phyloP scores from a whole-genome alignment of 129 eudicot genomes.

The Scalesia atractyloides region DNA sequence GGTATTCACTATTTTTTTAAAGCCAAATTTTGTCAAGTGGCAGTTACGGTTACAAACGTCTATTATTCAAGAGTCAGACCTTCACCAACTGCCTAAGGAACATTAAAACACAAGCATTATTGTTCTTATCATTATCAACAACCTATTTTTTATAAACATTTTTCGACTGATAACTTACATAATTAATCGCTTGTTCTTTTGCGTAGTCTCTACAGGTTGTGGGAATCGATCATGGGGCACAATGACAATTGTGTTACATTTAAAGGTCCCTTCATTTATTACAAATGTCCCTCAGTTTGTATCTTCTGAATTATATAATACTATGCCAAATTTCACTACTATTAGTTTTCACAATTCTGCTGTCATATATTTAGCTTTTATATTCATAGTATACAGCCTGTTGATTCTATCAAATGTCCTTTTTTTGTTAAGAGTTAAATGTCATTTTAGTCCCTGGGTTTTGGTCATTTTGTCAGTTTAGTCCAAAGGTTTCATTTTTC shows the following conservation, averaged over 20 bases:
- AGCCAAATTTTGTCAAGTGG: conserved; percentile 12
- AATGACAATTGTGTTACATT: conserved; percentile 20
- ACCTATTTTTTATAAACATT: conserved; percentile 21
- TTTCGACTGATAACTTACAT: conserved; percentile 19
- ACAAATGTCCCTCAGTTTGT: conserved; percentile 17
- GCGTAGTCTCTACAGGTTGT: conserved; percentile 24
- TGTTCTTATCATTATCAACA: conserved; percentile 39
- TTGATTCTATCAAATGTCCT: conserved; percentile 9
- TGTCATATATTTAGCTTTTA: conserved; percentile 5
- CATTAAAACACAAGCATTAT: conserved; percentile 19
- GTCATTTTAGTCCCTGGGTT: no score
- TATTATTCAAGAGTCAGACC: conserved; percentile 10
- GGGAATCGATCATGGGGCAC: conserved; percentile 34
- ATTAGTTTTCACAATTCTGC: neutral
- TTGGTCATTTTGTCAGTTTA: no score
- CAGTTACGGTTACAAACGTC: conserved; percentile 21
- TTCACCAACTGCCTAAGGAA: conserved; percentile 5
- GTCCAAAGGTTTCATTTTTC: no score
- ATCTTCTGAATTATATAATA: neutral
- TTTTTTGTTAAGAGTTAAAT: neutral
- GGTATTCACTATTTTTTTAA: conserved; percentile 16
- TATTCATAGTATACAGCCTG: conserved; percentile 3
- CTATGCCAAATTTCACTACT: neutral
- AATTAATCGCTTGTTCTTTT: conserved; percentile 28
- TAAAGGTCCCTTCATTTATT: conserved; percentile 33